Evolutionary conservation across 2,329 filamentous ascomycete genomes (phyloP).

Genomic region (Trichocomaceae sp.): DNA sequence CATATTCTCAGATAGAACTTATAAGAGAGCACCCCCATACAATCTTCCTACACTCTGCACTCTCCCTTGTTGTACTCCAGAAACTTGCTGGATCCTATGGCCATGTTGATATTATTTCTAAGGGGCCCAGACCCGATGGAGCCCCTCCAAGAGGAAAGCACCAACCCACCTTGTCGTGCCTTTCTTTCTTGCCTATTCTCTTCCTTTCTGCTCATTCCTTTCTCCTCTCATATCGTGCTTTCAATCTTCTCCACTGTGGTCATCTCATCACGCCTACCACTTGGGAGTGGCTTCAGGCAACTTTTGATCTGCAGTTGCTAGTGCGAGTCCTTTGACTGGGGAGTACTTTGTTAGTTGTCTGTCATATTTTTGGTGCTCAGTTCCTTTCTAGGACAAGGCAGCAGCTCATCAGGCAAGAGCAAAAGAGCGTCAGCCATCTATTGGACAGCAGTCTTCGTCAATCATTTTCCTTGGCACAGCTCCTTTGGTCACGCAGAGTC

Average conservation of each 20-base stretch:
- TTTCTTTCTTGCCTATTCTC: neutral
- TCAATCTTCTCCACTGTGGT: neutral
- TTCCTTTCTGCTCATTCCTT: neutral
- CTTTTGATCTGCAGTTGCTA: neutral
- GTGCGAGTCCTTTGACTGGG: neutral
- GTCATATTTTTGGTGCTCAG: neutral
- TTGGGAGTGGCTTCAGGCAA: neutral
- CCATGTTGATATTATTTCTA: neutral
- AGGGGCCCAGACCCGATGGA: neutral
- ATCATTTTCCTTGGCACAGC: neutral
- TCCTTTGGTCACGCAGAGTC: neutral
- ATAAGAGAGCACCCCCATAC: neutral
- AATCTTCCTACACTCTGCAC: neutral
- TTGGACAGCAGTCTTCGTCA: neutral
- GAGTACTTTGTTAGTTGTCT: neutral
- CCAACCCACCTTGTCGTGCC: neutral
- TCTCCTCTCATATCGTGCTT: neutral
- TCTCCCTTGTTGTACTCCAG: neutral
- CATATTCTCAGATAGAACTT: neutral
- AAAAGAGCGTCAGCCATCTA: neutral
- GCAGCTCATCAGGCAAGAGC: neutral
- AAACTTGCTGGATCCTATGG: neutral
- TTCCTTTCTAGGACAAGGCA: neutral
- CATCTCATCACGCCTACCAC: neutral
- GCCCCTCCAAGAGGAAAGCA: neutral